These are phyloP conservation scores for Lagenidium giganteum DNA, from an alignment of 352 stramenopile species.

Conservation along the genomic window DNA sequence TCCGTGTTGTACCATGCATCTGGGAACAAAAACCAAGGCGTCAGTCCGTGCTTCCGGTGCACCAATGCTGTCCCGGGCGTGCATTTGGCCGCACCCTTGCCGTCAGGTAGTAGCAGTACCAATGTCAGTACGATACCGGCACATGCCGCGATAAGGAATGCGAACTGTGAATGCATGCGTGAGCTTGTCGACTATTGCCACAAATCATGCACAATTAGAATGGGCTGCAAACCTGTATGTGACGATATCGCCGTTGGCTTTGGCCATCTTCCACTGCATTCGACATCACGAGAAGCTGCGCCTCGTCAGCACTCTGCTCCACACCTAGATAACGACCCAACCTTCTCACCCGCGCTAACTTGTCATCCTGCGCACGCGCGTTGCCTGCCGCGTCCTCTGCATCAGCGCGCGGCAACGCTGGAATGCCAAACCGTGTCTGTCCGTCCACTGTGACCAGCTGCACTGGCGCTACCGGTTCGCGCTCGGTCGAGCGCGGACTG, in stretches of 20 bases:
- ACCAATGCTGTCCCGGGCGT: not conserved
- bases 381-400: constrained; percentile 1
- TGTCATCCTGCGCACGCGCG: constrained; percentile 6
- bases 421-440: constrained; percentile 32
- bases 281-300: constrained; percentile 40
- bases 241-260: constrained; percentile 28
- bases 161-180: too few species aligned
- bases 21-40: constrained; percentile 4
- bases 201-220: not conserved
- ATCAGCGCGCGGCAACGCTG: constrained; percentile 1
- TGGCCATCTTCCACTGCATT: constrained; percentile 22
- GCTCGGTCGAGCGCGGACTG: constrained; percentile 4
- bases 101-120: constrained; percentile 20
- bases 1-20: constrained; percentile 51
- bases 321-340: too few species aligned
- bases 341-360: constrained; percentile 19
- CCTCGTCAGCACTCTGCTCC: not conserved
- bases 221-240: constrained; percentile 23
- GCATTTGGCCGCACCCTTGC: constrained; percentile 13
- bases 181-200: constrained; percentile 4
- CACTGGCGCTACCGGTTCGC: constrained; percentile 16
- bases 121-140: constrained; percentile 21
- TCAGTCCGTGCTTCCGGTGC: too few species aligned
- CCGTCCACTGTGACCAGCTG: constrained; percentile 48
- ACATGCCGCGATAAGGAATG: constrained; percentile 11